Conservation (phyloP, 2,329 filamentous ascomycete genomes). For the Cercospora sp. region DNA sequence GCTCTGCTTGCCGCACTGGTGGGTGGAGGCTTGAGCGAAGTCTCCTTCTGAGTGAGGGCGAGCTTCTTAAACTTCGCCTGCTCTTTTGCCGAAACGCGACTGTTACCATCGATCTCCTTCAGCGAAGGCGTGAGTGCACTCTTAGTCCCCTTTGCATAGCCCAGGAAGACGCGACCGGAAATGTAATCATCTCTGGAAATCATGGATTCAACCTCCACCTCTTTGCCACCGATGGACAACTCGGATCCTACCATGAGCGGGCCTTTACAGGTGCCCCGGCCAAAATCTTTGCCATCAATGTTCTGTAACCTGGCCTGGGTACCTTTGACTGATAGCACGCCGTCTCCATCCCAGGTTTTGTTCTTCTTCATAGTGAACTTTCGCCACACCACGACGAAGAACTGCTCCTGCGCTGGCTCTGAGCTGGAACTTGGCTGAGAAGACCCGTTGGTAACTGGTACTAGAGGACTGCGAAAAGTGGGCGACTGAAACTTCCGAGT, state of each 20-base stretch:
- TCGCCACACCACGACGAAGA: slow-evolving; percentile 56
- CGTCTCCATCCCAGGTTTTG: slow-evolving; percentile 76
- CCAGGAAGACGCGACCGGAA: slow-evolving; percentile 34
- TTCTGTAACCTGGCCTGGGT: slow-evolving; percentile 64
- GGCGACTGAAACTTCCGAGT: slow-evolving; percentile 29
- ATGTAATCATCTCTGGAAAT: slow-evolving; percentile 58
- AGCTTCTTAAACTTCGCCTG: slow-evolving; percentile 38
- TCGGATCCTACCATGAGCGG: slow-evolving; percentile 60
- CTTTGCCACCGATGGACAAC: slow-evolving; percentile 65
- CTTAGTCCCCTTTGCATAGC: slow-evolving; percentile 29
- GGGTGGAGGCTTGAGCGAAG: slow-evolving; percentile 41
- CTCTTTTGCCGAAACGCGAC: slow-evolving; percentile 34
- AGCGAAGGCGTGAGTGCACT: slow-evolving; percentile 30
- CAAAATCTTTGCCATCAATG: slow-evolving; percentile 63
- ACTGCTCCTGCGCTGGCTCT: slow-evolving; percentile 37
- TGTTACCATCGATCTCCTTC: slow-evolving; percentile 32
- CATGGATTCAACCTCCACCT: slow-evolving; percentile 65
- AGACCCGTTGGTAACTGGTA: slow-evolving; percentile 30
- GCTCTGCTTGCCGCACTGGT: slow-evolving; percentile 41
- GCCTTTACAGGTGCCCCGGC: slow-evolving; percentile 56
- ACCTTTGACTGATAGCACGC: slow-evolving; percentile 58
- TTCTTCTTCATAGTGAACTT: slow-evolving; percentile 71
- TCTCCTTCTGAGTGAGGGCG: slow-evolving; percentile 43
- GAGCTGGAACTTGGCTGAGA: slow-evolving; percentile 17
- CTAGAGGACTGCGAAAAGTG: slow-evolving; percentile 34